Conservation (phyloP, 768 basidiomycete genomes). For the Leucocoprinus leucothites region DNA sequence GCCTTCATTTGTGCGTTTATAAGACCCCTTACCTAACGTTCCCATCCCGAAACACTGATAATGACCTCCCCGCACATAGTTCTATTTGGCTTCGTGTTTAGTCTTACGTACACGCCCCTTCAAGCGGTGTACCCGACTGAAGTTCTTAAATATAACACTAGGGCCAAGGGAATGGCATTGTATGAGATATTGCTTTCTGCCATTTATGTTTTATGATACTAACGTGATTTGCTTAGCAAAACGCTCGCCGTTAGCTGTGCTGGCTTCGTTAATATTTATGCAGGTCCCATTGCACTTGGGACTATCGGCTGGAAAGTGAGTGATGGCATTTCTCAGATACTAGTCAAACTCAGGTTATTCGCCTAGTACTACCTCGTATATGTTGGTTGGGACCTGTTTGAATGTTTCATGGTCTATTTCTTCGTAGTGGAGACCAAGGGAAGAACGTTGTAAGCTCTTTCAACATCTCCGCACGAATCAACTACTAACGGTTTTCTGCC, state of each 20-base stretch:
- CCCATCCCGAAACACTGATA: background rate
- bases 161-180: slow-evolving; percentile 62
- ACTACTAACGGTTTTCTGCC: background rate
- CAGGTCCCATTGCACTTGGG: slow-evolving; percentile 35
- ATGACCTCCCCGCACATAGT: slow-evolving; percentile 30
- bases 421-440: slow-evolving; percentile 42
- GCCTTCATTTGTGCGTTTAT: slow-evolving; percentile 39
- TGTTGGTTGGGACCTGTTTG: slow-evolving; percentile 37
- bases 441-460: slow-evolving; percentile 33
- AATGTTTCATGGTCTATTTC: slow-evolving; percentile 34
- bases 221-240: slow-evolving; percentile 35
- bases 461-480: background rate
- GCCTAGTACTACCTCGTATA: slow-evolving; percentile 36
- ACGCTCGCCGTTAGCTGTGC: slow-evolving; percentile 41
- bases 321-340: background rate
- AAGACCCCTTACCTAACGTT: background rate
- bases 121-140: slow-evolving; percentile 58
- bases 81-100: slow-evolving; percentile 53
- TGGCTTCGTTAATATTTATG: slow-evolving; percentile 50
- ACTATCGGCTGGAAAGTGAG: slow-evolving; percentile 33
- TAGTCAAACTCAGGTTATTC: background rate
- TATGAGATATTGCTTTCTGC: slow-evolving; percentile 30
- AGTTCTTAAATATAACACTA: slow-evolving; percentile 51
- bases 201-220: no score
- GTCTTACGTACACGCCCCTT: slow-evolving; percentile 55